Evolutionary conservation across 2,329 filamentous ascomycete genomes (phyloP), one percentile per base, ranked within the genome.

Genomic region (Xylaria sp.): DNA sequence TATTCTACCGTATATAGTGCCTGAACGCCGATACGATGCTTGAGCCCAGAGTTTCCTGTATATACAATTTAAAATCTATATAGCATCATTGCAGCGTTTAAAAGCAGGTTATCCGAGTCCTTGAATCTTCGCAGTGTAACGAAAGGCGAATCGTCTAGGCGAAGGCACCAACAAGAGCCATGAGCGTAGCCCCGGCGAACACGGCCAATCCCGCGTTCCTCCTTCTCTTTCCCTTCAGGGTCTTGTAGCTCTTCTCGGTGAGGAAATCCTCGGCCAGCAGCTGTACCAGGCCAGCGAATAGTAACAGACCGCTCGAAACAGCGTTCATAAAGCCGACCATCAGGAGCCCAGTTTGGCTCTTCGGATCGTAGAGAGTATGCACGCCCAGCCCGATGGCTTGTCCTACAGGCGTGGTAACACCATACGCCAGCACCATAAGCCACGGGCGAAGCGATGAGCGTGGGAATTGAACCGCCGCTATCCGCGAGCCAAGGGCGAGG

Each of bases 261-360:
- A 94, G 77, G 74, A 97, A 97, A 75, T 97, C 94, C 80, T 97
- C 93, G 0, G 93, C 92, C 56, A 97, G 84, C 23, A 97, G 84
- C 81, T 97, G 93, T 3, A 97, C 94, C 52, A 97, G 82, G 0
- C 92, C 93, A 0, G 94, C 93, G 78, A 95, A 97, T 3, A 97
- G 84, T 34, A 97, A 81, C 60, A 97, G 83, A 0, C 94, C 94
- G 60, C 91, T 91, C 10, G 91, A 94, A 61, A 97, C 91, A 48
- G 92, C 93, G 76, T 97, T 97, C 86, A 95, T 96, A 77, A 94
- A 89, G 8, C 94, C 94, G 6, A 97, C 93, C 82, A 95, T 91
- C 31, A 97, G 82, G 57, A 97, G 81, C 0, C 94, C 93, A 0
- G 89, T 88, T 76, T 93, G 87, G 75, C 91, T 93, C 74, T 88